Base-by-base conservation (phyloP, 75 land plant genomes). In the Sequoiadendron giganteum region DNA sequence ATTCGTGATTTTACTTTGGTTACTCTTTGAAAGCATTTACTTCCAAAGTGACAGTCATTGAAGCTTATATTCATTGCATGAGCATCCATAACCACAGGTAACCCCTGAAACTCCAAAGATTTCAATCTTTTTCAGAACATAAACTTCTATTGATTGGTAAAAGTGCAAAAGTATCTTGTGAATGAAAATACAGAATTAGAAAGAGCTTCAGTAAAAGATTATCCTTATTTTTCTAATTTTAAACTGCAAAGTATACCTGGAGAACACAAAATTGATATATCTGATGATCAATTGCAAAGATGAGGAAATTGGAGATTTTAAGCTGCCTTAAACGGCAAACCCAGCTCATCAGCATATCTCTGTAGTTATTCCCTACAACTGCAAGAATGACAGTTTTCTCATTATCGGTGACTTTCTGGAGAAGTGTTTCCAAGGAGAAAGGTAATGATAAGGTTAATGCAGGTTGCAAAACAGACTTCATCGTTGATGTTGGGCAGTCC, bases 281-380 rank as follows among this genome's bases (percentile, higher is more conserved):
- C 38, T 97, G 96, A 45, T 90, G 61, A 88, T 97, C 99, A 48
- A 97, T 92, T 54, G 99, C 98, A 89, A 89, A 92, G 18, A 97
- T 94, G 3, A 97, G 21, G 86, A 93, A 96, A 87, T 96, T 97
- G 43, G 92, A 85, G 32, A 97, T 80, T 13, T 48, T 80, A 45
- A 97, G 92, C 34, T 82, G 89, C 6, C 94, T 88, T 39, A 97
- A 91, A 47, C 99, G 91, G 89, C 99, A 97, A 14, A 92, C 96
- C 98, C 98, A 97, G 83, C 94, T 97, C 99, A 97, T 97, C 84
- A 97, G 92, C 99, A 97, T 96, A 72, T 95, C 99, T 86, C 91
- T 94, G 92, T 97, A 97, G 86, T 91, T 97, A 87, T 95, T 88
- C 56, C 99, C 96, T 56, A 93, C 98, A 70, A 97, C 91, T 83